Evolutionary conservation across 2,329 filamentous ascomycete genomes (phyloP).

Genomic region (Penicillium glabrum): DNA sequence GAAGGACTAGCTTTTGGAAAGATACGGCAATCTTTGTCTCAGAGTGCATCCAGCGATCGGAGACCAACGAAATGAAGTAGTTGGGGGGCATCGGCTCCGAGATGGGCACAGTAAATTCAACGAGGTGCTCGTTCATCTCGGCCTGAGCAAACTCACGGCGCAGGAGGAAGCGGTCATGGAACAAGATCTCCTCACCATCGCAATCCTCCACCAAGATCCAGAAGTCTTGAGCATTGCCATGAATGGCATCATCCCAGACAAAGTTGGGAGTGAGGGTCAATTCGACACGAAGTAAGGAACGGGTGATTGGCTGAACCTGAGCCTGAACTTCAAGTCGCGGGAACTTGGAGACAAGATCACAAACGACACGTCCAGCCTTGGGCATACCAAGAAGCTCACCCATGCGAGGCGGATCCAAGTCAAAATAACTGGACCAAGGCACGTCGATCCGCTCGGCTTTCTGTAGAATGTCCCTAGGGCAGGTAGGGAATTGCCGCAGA

Average conservation of each 20-base stretch:
- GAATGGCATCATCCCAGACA: constrained; percentile 87
- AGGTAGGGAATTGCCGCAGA: constrained; percentile 81
- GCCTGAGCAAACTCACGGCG: constrained; percentile 82
- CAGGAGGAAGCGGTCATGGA: constrained; percentile 90
- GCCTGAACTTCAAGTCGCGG: constrained; percentile 90
- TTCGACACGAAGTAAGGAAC: constrained; percentile 88
- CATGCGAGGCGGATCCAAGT: constrained; percentile 94
- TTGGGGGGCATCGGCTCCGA: constrained; percentile 98
- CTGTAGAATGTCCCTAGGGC: constrained; percentile 79
- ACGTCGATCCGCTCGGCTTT: constrained; percentile 96
- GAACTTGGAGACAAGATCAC: constrained; percentile 85
- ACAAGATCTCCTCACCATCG: constrained; percentile 92
- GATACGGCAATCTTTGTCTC: constrained; percentile 91
- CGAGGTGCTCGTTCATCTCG: constrained; percentile 87
- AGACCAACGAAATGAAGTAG: constrained; percentile 94
- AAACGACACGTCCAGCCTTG: constrained; percentile 82
- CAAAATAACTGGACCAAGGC: constrained; percentile 90
- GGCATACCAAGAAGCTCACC: constrained; percentile 89
- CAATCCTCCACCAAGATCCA: constrained; percentile 98
- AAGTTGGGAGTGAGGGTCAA: constrained; percentile 92
- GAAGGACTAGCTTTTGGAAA: constrained; percentile 91
- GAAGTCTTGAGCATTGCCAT: constrained; percentile 86
- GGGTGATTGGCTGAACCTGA: constrained; percentile 89
- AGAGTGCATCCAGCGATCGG: constrained; percentile 97
- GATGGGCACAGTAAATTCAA: constrained; percentile 95